Percentiles rank a stretch among this genome's conserved stretches.
Conservation (phyloP, 306 rosid species). For the Malus domestica region DNA sequence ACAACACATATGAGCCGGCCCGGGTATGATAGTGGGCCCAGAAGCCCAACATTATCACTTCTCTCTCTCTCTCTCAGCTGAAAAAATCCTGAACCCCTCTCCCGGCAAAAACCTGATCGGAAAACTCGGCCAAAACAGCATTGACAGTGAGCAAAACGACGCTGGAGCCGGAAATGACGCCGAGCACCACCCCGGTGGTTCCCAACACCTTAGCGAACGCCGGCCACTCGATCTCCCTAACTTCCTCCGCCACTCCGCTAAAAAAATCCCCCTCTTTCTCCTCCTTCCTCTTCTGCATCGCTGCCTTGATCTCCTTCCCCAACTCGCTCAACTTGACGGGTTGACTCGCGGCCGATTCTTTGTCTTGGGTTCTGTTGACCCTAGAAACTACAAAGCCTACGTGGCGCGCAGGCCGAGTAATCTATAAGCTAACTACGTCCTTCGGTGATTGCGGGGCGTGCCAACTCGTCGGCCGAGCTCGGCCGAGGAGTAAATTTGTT, state of each 20-base stretch:
- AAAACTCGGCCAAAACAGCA: conserved; percentile 71
- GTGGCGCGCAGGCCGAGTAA: too few species aligned
- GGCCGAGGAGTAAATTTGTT: too few species aligned
- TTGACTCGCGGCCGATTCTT: background rate
- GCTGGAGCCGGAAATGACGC: conserved; percentile 77
- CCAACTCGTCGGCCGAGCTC: too few species aligned
- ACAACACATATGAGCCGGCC: background rate
- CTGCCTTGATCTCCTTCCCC: conserved; percentile 70
- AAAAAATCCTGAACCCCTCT: conserved; percentile 81
- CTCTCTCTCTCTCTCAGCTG: conserved; percentile 18
- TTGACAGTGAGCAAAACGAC: conserved; percentile 83
- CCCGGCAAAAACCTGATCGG: conserved; percentile 62
- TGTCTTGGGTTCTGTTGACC: background rate
- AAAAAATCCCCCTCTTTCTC: conserved; percentile 25
- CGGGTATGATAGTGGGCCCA: background rate
- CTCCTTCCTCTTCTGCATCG: conserved; percentile 57
- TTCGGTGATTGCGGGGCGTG: too few species aligned
- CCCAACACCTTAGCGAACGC: conserved; percentile 74
- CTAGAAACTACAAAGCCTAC: too few species aligned
- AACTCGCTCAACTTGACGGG: conserved; percentile 33
- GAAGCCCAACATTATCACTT: background rate
- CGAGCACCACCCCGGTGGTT: conserved; percentile 73
- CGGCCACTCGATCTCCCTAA: conserved; percentile 83
- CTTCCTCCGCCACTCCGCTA: conserved; percentile 72
- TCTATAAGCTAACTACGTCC: too few species aligned